These are phyloP conservation scores for Cadophora luteo-olivacea DNA, from an alignment of 2,329 filamentous ascomycete genomes.

Conservation along the genomic window DNA sequence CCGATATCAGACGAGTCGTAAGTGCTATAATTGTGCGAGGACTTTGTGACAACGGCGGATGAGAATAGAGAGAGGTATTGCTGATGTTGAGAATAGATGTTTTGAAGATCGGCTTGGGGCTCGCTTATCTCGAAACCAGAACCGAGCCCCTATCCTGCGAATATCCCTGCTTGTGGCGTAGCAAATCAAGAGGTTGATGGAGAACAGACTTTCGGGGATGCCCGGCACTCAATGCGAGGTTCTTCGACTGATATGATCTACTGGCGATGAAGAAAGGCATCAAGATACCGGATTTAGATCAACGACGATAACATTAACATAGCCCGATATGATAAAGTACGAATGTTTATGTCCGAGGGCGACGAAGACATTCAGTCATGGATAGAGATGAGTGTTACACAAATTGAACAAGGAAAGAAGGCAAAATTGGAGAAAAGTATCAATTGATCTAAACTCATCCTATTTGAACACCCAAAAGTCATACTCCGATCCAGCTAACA, in stretches of 20 bases:
- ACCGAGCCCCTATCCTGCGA: not conserved
- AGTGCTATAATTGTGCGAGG: not conserved
- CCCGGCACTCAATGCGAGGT: not conserved
- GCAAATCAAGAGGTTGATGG: not conserved
- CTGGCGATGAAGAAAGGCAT: not conserved
- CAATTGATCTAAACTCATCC: conserved; percentile 1
- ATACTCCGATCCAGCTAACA: not conserved
- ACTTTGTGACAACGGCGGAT: not conserved
- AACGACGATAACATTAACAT: not conserved
- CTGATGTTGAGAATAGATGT: not conserved
- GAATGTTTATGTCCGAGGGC: not conserved
- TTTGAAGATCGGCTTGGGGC: not conserved
- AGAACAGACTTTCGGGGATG: not conserved
- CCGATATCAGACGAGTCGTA: not conserved
- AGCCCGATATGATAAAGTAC: not conserved
- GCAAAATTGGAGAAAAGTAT: not conserved
- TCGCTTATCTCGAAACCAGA: conserved; percentile 3
- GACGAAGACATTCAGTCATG: not conserved
- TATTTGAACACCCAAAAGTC: not conserved
- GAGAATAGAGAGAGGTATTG: not conserved
- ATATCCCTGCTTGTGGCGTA: not conserved
- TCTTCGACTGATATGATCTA: not conserved
- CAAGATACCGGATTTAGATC: not conserved
- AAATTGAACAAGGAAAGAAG: not conserved
- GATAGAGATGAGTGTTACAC: not conserved